Evolutionary conservation across 768 basidiomycete genomes (phyloP), one percentile per base, ranked within the genome.

Genomic region (Boletus coccyginus): DNA sequence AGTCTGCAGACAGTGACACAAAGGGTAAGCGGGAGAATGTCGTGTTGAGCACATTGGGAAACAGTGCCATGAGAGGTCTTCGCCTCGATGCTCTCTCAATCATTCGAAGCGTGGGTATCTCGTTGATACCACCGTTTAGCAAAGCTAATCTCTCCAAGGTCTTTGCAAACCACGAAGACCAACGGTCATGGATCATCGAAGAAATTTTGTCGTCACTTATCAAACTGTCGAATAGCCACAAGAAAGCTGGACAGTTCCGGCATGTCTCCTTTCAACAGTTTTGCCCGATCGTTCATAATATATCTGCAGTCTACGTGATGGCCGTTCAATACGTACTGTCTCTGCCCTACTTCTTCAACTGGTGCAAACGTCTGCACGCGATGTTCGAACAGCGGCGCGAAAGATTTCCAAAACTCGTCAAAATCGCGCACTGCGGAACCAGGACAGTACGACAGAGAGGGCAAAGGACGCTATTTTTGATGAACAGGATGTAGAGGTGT

Each of bases 121-220:
- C 29, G 9, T 52, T 21, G 7, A 46, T 35, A 35, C 33, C 10
- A 4, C 16, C 16, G 33, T 32, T 46, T 16, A 33, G 39, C 24
- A 31, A 16, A 7, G 32, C 44, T 65, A 21, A 69, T 35, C 3
- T 16, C 39, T 52, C 40, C 51, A 64, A 97, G 95, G 87, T 95
- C 33, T 98, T 97, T 63, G 91, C 92, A 13, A 90, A 88, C 59
- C 87, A 98, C 66, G 86, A 91, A 61, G 88, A 88, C 42, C 97
- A 99, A 70, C 77, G 97, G 10, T 85, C 88, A 1, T 97, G 94
- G 94, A 96, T 98, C 59, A 88, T 98, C n/a, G 95, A 98, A 68
- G 97, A 98, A 71, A 95, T 98, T 35, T 67, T 99, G 29, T 83
- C 85, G 10, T 95, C 93, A 0, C 75, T 98, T 52, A 94, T 90